These are phyloP conservation scores for Russula sp. DNA, from an alignment of 768 basidiomycete species.

Conservation along the genomic window DNA sequence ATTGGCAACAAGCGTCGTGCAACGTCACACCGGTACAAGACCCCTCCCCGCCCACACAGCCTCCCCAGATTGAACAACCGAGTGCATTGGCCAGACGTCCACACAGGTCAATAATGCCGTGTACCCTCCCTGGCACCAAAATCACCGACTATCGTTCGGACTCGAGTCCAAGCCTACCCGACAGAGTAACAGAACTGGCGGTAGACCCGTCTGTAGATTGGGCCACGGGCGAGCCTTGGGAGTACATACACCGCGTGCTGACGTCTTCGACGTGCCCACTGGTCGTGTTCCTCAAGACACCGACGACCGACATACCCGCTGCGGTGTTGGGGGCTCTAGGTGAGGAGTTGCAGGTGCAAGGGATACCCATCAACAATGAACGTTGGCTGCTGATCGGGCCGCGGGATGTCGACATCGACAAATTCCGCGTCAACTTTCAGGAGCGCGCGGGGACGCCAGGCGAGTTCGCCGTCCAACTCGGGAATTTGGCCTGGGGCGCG, in stretches of 20 bases:
- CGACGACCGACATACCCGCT: constrained; percentile 5
- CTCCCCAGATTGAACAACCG: neutral
- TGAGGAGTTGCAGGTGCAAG: constrained; percentile 3
- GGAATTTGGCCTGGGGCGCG: constrained; percentile 17
- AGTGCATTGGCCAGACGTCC: neutral
- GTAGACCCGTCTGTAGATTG: constrained; percentile 13
- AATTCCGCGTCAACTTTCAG: constrained; percentile 11
- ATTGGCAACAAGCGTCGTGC: neutral
- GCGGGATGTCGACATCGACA: neutral
- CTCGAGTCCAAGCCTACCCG: neutral
- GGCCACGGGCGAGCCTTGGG: constrained; percentile 21
- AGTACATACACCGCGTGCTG: constrained; percentile 19
- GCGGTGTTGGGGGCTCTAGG: neutral
- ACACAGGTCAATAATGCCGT: constrained; percentile 9
- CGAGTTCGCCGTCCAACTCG: constrained; percentile 8
- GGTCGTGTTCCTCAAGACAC: constrained; percentile 15
- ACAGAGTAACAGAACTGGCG: neutral
- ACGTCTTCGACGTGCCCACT: constrained; percentile 10
- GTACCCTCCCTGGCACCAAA: constrained; percentile 7
- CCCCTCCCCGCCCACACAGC: neutral
- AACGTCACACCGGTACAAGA: neutral
- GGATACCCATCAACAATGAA: constrained; percentile 14
- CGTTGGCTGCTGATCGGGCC: constrained; percentile 15
- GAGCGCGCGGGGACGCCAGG: neutral
- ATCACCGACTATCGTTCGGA: neutral